Evolutionary conservation across 768 basidiomycete genomes (phyloP), one percentile per base, ranked within the genome.

Genomic region (Podaxis sp.): DNA sequence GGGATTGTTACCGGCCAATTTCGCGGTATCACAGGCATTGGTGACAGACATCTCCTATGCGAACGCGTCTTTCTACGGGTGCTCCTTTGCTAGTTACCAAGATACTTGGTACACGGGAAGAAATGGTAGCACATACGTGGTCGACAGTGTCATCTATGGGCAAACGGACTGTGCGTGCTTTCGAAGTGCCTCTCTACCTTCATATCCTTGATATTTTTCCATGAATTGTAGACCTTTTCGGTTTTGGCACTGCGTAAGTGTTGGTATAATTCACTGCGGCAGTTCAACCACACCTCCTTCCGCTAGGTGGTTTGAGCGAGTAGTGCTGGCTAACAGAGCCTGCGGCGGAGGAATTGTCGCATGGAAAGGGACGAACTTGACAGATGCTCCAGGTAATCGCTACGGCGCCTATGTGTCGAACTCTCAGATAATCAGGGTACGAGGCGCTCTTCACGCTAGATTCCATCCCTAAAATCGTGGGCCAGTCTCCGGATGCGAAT

Each of bases 31-130:
- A 1, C 88, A 83, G 68, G 87, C 88, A 1, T 74, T 89, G 9
- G 86, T 83, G 26, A 85, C 83, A 3, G 82, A 84, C 62, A 83
- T 88, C 28, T 84, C 83, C 1, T 85, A 87, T 64, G 81, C 86
- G 3, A 89, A 89, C 60, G 85, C 86, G 6, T 87, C 87, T 1
- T 88, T 88, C 71, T 88, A 87, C 65, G 84, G 83, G 0, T 87
- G 84, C 65, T 76, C 82, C 1, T 87, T 86, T 65, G 77, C 83
- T 0, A 85, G 84, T 67, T 87, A 78, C 64, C 86, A 88, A 68
- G 86, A 87, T 67, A 88, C 88, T 0, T 86, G 85, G 82, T 87
- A 85, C 67, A 84, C 85, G 0, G 88, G 88, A 0, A 73, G 78
- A 2, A 86, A 81, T 54, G 83, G 77, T 3, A 84, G 80, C 70